Base-by-base conservation (phyloP, 371 early-diverging fungal species). In the Capillidium heterosporum region DNA sequence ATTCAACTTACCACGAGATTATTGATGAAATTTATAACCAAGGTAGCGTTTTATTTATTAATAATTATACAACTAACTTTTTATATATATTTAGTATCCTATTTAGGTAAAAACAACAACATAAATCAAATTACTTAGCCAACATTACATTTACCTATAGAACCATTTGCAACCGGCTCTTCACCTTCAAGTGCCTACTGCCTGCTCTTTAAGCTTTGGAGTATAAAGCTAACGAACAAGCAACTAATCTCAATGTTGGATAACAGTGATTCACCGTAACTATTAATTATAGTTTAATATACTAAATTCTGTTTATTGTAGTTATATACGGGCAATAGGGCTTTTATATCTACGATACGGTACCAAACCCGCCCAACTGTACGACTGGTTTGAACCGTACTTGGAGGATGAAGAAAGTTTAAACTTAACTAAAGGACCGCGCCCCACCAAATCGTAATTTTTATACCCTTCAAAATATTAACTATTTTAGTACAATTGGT, bases 261-360 rank as follows among this genome's bases (percentile, higher is more conserved):
- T 54, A 81, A 84, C 60, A 62, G 72, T 2, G 86, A 87, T 63
- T 84, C 85, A 23, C 82, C 85, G 81, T 87, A 81, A 66, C 78
- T 60, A 52, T 28, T 21, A 7, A 13, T 47, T 7, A 15, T 29
- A 54, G 11, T 17, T 23, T 48, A 1, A 41, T 32, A 13, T 21
- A 11, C 32, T 50, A 43, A 27, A 46, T 21, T 39, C 32, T 2
- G 44, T 56, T 57, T 54, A 44, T 54, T 48, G 7, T 67, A 85
- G 86, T 0, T 80, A 85, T 59, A 74, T 87, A 51, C 78, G 89
- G 17, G 91, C 83, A 1, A 62, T 89, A 40, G 91, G 87, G 4
- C 84, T 89, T 56, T 63, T 91, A 40, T 91, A 91, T 61, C 62
- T 91, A 58, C 80, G 91, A 43, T 91, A 84, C 65, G 88, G 85